phyloP scores from a whole-genome alignment of 2,329 filamentous ascomycete species.

The Pleochaeta shiraiana region DNA sequence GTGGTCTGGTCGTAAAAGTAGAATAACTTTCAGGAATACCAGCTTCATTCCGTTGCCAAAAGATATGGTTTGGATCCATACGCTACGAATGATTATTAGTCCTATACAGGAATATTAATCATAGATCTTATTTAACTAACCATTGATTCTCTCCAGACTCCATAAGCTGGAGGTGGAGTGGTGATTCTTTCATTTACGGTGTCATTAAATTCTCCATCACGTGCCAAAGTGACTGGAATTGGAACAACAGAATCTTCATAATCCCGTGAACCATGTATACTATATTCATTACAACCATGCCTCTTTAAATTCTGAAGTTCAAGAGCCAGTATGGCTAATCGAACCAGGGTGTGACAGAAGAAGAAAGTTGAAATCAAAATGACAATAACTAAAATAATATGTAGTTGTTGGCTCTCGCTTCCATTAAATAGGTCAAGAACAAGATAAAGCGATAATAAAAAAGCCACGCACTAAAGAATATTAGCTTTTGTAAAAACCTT shows the following conservation, averaged over 20 bases:
- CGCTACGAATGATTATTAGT: conserved; percentile 25
- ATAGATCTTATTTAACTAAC: conserved; percentile 27
- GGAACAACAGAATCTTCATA: conserved; percentile 51
- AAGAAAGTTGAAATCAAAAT: conserved; percentile 54
- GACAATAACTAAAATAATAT: conserved; percentile 58
- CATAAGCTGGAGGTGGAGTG: conserved; percentile 73
- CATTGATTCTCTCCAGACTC: conserved; percentile 64
- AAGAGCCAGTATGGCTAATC: conserved; percentile 41
- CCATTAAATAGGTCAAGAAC: conserved; percentile 44
- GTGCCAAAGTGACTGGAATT: conserved; percentile 53
- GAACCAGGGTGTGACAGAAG: conserved; percentile 59
- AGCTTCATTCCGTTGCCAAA: conserved; percentile 49
- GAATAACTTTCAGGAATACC: background rate
- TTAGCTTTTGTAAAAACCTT: conserved; percentile 5
- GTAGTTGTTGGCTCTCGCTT: conserved; percentile 45
- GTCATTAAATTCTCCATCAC: conserved; percentile 48
- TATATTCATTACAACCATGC: conserved; percentile 26
- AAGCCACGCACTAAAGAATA: conserved; percentile 11
- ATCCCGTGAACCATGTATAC: background rate
- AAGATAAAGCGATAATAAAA: conserved; percentile 27
- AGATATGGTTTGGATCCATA: conserved; percentile 60
- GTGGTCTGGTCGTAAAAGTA: background rate
- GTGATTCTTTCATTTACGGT: conserved; percentile 29
- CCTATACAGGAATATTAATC: background rate
- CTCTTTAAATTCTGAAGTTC: conserved; percentile 27